phyloP scores from a whole-genome alignment of 2,329 filamentous ascomycete genomes.

The Aspergillus alliaceus region DNA sequence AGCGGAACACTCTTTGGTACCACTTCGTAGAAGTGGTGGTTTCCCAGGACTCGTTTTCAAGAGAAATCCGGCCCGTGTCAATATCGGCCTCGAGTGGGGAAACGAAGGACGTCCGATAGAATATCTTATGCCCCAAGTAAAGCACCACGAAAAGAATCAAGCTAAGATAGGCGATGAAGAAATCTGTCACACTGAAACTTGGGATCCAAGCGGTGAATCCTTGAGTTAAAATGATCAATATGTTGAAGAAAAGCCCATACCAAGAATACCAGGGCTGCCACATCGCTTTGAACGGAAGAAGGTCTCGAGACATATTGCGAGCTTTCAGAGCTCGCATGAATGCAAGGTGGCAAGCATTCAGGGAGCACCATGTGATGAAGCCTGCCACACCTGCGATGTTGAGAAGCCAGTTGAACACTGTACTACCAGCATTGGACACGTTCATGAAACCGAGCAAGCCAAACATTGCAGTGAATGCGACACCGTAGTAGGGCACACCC shows the following conservation, averaged over 20 bases:
- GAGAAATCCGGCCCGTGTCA: conserved; percentile 38
- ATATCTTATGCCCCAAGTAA: conserved; percentile 60
- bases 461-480: conserved; percentile 50
- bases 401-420: conserved; percentile 53
- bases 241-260: conserved; percentile 66
- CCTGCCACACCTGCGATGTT: conserved; percentile 37
- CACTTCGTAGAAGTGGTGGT: conserved; percentile 20
- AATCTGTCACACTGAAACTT: conserved; percentile 57
- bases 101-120: conserved; percentile 41
- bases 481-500: conserved; percentile 48
- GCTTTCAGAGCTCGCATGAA: conserved; percentile 62
- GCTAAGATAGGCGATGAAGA: conserved; percentile 66
- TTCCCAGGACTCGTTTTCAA: conserved; percentile 38
- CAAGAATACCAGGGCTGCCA: conserved; percentile 65
- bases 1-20: conserved; percentile 14
- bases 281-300: conserved; percentile 61
- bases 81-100: conserved; percentile 43
- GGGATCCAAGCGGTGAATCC: conserved; percentile 68
- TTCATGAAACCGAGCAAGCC: conserved; percentile 71
- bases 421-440: conserved; percentile 60
- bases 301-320: conserved; percentile 58
- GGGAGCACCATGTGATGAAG: conserved; percentile 39
- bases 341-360: conserved; percentile 59
- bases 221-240: conserved; percentile 65
- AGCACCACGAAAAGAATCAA: conserved; percentile 63